phyloP scores from a whole-genome alignment of 306 rosid genomes.

The Vachellia collinsii region DNA sequence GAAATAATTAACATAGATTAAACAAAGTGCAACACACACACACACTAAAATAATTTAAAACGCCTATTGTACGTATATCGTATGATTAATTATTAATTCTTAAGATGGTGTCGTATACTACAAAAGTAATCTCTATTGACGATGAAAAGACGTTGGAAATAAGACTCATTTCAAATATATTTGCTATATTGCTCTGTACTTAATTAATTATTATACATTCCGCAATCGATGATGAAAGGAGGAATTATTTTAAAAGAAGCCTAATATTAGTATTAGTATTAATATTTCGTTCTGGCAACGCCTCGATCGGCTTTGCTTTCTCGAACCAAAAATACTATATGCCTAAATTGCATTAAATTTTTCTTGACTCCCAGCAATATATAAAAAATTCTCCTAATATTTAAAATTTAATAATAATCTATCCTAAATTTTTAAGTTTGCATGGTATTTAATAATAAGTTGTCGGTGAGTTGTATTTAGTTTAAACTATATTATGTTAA shows the following conservation, averaged over 20 bases:
- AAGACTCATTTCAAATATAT: neutral
- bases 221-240: slow-evolving; percentile 4
- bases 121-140: neutral
- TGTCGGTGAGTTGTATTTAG: too few species aligned
- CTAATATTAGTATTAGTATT: neutral
- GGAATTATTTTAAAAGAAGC: neutral
- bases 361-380: too few species aligned
- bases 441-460: too few species aligned
- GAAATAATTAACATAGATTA: neutral
- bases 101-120: neutral
- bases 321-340: too few species aligned
- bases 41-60: neutral
- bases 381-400: too few species aligned
- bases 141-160: slow-evolving; percentile 5
- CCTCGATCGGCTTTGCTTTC: too few species aligned
- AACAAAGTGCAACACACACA: neutral
- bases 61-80: neutral
- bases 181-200: neutral
- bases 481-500: too few species aligned
- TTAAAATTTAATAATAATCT: too few species aligned
- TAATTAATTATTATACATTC: neutral
- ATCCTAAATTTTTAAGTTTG: too few species aligned
- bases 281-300: neutral
- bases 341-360: too few species aligned
- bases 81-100: neutral